Evolutionary conservation across 2,329 filamentous ascomycete species (phyloP), one percentile per base, ranked within the genome.

Genomic region (Exophiala viscosa): DNA sequence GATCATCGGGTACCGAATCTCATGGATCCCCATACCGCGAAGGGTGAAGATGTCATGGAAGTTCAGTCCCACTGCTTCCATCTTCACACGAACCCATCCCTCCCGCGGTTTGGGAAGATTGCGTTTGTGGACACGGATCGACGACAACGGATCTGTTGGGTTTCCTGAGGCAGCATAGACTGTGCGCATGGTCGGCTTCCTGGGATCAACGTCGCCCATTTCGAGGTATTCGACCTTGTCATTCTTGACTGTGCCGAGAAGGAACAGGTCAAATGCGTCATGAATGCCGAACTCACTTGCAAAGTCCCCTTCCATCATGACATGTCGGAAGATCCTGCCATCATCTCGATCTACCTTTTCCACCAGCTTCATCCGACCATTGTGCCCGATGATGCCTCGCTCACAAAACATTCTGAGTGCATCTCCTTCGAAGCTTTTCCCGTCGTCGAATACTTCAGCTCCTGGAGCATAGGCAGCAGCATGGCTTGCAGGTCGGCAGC

Each of bases 41-140:
- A 57, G 44, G 3, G 54, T 57, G 47, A 57, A 57, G 28, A 57
- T 51, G 36, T 57, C 54, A 23, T 57, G 54, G 35, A 57, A 57
- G 18, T 57, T 57, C 11, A 57, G 46, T 31, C 47, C 50, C 15
- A 54, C 54, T 4, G 54, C 54, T 45, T 57, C 46, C 50, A 57
- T 54, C 31, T 48, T 57, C 8, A 57, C 54, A 17, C 44, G 42
- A 36, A 57, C 54, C 33, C 33, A 54, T 38, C 54, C 54, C 17
- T 57, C 45, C 20, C 41, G 39, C n/a, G 39, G 43, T 23, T 44
- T 42, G 11, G 50, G 54, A 14, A 39, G 6, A 20, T 54, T 45
- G 11, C 50, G 48, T 15, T 15, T 38, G 18, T 35, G 15, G 23
- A 57, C 40, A 3, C 54, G 46, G 31, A 57, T 33, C 28, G 54